Percentiles rank a stretch among this genome's conserved stretches.
Conservation (phyloP, 305 asterid species). For the Coffea humblotiana region DNA sequence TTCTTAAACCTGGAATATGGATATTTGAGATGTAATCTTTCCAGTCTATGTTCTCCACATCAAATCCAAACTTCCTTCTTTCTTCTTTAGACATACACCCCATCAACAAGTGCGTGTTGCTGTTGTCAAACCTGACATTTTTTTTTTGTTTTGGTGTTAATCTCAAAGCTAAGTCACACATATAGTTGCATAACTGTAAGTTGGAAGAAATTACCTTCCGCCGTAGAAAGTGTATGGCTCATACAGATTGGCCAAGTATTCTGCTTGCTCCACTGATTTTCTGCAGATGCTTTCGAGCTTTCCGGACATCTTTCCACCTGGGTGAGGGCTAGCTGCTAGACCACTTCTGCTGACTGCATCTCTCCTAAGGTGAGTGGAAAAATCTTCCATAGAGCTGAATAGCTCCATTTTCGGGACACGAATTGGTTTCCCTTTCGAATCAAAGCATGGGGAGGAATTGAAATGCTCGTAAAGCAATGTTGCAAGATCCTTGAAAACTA, state of each 20-base stretch:
- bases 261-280: slow-evolving; percentile 83
- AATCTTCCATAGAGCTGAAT: slow-evolving; percentile 87
- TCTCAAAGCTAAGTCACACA: background rate
- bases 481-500: slow-evolving; percentile 69
- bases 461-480: slow-evolving; percentile 68
- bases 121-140: slow-evolving; percentile 84
- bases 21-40: slow-evolving; percentile 77
- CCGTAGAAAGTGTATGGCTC: slow-evolving; percentile 85
- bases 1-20: slow-evolving; percentile 92
- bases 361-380: slow-evolving; percentile 74
- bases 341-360: slow-evolving; percentile 59
- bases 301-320: slow-evolving; percentile 49
- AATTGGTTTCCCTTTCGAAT: slow-evolving; percentile 64
- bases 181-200: background rate
- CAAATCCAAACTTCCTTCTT: slow-evolving; percentile 67
- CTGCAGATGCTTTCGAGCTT: slow-evolving; percentile 64
- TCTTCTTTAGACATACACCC: slow-evolving; percentile 77
- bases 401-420: slow-evolving; percentile 70
- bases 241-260: slow-evolving; percentile 76
- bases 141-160: slow-evolving; percentile 11
- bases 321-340: slow-evolving; percentile 46
- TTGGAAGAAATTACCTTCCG: slow-evolving; percentile 60
- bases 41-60: slow-evolving; percentile 89
- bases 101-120: slow-evolving; percentile 72
- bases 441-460: slow-evolving; percentile 59